Base-by-base conservation (phyloP, 768 basidiomycete genomes). In the Xerocomellus intermedius region DNA sequence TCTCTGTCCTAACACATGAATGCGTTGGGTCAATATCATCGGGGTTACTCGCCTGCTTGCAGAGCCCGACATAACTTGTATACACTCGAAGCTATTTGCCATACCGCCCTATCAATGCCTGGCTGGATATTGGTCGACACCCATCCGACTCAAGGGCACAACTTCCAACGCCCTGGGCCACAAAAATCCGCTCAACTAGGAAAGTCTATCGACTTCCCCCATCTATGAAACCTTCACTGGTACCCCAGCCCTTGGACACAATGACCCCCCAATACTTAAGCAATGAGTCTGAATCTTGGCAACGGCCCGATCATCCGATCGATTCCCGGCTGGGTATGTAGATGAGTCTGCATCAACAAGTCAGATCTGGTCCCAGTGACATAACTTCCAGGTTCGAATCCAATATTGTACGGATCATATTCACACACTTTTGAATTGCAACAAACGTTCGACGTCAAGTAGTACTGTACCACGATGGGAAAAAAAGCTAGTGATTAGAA, bases 101-200 rank as follows among this genome's bases (percentile, higher is more conserved):
- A 32, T 42, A n/a, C 21, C 44, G 26, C 26, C n/a, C n/a, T n/a
- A n/a, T 46, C 32, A 3, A 59, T 61, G 57, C 45, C 48, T 45
- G 41, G 60, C 30, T 61, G 58, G 60, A 49, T 51, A 0, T 30
- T 48, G 19, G 51, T 47, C 3, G 42, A 50, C 22, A 48, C 47
- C 4, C 37, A 50, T 48, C 54, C 51, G 10, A 44, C 50, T 3
- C 42, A 44, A 13, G 58, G 56, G 28, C 47, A 58, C 30, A 61
- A 55, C n/a, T 69, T 57, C 26, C 46, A 21, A 37, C 30, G 30
- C 24, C 24, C 28, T 30, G n/a, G n/a, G n/a, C n/a, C 7, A 9
- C 4, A 8, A 30, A 30, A 30, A 30, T 8, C 8, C 28, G 28
- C 28, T 30, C 28, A 8, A 9, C 6, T 30, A 30, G 28, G 28